phyloP scores from a whole-genome alignment of 208 protist species.

The Trypanosoma scelopori region DNA sequence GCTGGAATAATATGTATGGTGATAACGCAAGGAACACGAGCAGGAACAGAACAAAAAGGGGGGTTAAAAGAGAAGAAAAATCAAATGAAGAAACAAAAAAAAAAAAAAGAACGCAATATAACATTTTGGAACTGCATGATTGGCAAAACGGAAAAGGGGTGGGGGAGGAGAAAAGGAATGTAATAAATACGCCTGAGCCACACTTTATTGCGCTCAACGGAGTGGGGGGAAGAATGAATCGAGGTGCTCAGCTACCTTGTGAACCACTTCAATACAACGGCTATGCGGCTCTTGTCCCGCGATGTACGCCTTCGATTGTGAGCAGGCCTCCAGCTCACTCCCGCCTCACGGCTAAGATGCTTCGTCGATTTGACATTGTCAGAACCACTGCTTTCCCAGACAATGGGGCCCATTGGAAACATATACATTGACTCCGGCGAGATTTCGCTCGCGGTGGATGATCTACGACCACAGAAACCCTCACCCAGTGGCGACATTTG shows the following conservation, averaged over 20 bases:
- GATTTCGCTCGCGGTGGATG: neutral
- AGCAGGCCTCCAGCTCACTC: neutral
- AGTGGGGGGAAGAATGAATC: too few relatives aligned
- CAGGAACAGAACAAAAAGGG: too few relatives aligned
- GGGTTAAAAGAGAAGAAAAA: too few relatives aligned
- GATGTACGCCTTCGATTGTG: neutral
- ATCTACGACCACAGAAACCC: too few relatives aligned
- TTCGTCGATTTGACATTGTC: neutral
- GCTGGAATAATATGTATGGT: too few relatives aligned
- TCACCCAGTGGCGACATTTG: too few relatives aligned
- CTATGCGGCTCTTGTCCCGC: too few relatives aligned
- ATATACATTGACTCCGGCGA: neutral
- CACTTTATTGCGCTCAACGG: neutral
- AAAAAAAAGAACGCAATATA: neutral
- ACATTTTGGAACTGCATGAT: too few relatives aligned
- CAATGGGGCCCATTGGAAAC: neutral
- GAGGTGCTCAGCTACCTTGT: neutral
- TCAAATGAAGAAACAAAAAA: slow-evolving; percentile 5
- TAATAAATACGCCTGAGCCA: neutral
- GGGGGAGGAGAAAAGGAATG: slow-evolving; percentile 12
- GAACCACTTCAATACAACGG: neutral
- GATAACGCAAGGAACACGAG: too few relatives aligned
- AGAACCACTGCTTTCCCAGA: slow-evolving; percentile 11
- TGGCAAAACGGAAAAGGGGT: neutral
- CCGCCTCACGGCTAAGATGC: neutral